A percentile compares a stretch with the other conserved stretches of the same genome.
These are phyloP conservation scores for Alternaria arborescens DNA, from an alignment of 2,329 filamentous ascomycete genomes.

Conservation along the genomic window DNA sequence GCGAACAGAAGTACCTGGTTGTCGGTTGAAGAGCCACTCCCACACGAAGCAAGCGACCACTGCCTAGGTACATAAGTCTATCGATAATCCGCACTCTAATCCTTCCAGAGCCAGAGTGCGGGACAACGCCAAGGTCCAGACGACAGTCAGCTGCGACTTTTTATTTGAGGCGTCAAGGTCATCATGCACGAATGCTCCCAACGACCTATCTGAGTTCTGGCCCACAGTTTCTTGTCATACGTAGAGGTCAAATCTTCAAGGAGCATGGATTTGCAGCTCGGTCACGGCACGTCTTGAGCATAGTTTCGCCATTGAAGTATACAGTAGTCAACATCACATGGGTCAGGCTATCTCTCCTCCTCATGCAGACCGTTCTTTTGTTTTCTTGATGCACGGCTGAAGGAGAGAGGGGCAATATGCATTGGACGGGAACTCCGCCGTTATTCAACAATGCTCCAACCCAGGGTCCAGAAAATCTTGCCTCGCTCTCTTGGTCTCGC, in stretches of 20 bases:
- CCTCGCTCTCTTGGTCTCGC: not conserved
- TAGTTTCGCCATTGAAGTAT: not conserved
- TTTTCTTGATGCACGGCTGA: not conserved
- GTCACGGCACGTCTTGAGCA: not conserved
- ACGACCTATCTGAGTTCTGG: slow-evolving; percentile 6
- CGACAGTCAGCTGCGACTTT: not conserved
- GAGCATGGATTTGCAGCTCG: slow-evolving; percentile 7
- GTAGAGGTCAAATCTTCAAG: not conserved
- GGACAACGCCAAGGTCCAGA: not conserved
- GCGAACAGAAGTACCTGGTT: not conserved
- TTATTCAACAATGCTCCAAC: not conserved
- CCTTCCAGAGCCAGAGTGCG: not conserved
- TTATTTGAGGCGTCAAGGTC: not conserved
- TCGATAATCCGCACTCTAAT: slow-evolving; percentile 1
- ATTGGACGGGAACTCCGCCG: not conserved
- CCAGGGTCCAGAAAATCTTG: not conserved
- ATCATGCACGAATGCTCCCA: slow-evolving; percentile 1
- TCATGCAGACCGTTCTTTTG: not conserved
- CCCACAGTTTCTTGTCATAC: not conserved
- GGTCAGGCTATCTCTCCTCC: not conserved
- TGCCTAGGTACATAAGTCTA: not conserved
- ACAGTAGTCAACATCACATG: not conserved
- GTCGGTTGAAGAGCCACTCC: not conserved
- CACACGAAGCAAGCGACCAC: not conserved
- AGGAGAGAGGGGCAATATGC: slow-evolving; percentile 1